Percentiles rank a stretch among this genome's conserved stretches.
Conservation (phyloP, 2,329 filamentous ascomycete genomes). For the Sphaerulina vaccinii region DNA sequence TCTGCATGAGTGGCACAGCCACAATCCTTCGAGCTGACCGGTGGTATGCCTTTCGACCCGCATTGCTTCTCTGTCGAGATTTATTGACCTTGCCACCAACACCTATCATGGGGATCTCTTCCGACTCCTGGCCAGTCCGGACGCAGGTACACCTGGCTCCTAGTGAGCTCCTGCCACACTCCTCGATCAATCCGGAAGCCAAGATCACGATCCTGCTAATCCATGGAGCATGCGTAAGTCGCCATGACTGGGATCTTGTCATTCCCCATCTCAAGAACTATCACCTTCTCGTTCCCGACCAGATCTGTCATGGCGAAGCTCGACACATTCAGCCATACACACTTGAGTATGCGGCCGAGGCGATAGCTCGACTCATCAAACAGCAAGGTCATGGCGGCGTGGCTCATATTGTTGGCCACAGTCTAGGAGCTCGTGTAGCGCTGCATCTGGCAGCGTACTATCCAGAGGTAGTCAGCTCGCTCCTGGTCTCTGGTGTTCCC, state of each 20-base stretch:
- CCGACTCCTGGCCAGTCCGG: not conserved
- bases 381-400: slow-evolving; percentile 20
- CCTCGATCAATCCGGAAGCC: slow-evolving; percentile 11
- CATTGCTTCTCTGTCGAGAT: not conserved
- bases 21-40: not conserved
- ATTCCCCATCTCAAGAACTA: slow-evolving; percentile 25
- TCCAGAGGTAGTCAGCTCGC: slow-evolving; percentile 24
- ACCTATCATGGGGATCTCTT: not conserved
- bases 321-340: slow-evolving; percentile 27
- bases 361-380: slow-evolving; percentile 27
- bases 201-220: slow-evolving; percentile 28
- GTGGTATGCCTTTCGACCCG: not conserved
- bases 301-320: slow-evolving; percentile 26
- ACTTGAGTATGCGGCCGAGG: slow-evolving; percentile 18
- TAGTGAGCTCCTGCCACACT: slow-evolving; percentile 12
- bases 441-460: slow-evolving; percentile 24
- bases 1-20: not conserved
- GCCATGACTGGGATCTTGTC: slow-evolving; percentile 28
- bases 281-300: slow-evolving; percentile 30
- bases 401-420: slow-evolving; percentile 31
- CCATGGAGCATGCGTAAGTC: slow-evolving; percentile 26
- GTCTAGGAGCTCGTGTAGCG: slow-evolving; percentile 31
- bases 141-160: not conserved
- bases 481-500: slow-evolving; percentile 29
- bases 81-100: not conserved